Conservation (phyloP, 192 early-diverging fungal species). For the Backusella morwellensis region DNA sequence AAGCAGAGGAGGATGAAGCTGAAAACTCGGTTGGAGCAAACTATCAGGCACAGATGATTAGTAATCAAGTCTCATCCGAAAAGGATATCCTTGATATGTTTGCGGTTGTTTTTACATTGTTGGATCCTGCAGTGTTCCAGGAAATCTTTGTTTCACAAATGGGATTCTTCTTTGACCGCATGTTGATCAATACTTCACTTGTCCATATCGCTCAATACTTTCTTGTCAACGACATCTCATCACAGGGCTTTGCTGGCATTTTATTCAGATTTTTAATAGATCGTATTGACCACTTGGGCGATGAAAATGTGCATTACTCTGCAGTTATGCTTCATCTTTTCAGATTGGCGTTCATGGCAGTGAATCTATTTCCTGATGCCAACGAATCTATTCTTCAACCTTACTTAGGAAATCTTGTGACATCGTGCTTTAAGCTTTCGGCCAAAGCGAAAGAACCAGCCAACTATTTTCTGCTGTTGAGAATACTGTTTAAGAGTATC, state of each 20-base stretch:
- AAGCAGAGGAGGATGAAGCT: slow-evolving; percentile 14
- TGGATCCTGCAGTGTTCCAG: slow-evolving; percentile 91
- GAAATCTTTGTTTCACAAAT: slow-evolving; percentile 94
- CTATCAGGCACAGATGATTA: slow-evolving; percentile 44
- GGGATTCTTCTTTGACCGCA: slow-evolving; percentile 79
- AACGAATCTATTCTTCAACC: slow-evolving; percentile 93
- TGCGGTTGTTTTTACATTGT: slow-evolving; percentile 74
- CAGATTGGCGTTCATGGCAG: slow-evolving; percentile 92
- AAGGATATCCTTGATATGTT: slow-evolving; percentile 93
- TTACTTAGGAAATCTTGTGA: slow-evolving; percentile 89
- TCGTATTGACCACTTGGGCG: slow-evolving; percentile 74
- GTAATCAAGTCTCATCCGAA: slow-evolving; percentile 74
- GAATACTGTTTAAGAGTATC: slow-evolving; percentile 92
- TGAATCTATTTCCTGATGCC: slow-evolving; percentile 85
- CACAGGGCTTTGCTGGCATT: slow-evolving; percentile 76
- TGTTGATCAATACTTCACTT: slow-evolving; percentile 72
- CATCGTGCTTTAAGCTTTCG: slow-evolving; percentile 81
- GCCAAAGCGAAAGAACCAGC: slow-evolving; percentile 81
- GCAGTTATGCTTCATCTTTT: slow-evolving; percentile 85
- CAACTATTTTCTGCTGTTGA: slow-evolving; percentile 92
- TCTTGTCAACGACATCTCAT: slow-evolving; percentile 73
- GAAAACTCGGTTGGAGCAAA: slow-evolving; percentile 27
- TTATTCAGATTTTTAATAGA: slow-evolving; percentile 77
- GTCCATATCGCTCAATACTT: slow-evolving; percentile 88
- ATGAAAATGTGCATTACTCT: slow-evolving; percentile 58